A percentile compares a stretch with the other conserved stretches of the same genome.
These are phyloP conservation scores for Talaromyces sp. DNA, from an alignment of 2,329 filamentous ascomycete species.

Conservation along the genomic window DNA sequence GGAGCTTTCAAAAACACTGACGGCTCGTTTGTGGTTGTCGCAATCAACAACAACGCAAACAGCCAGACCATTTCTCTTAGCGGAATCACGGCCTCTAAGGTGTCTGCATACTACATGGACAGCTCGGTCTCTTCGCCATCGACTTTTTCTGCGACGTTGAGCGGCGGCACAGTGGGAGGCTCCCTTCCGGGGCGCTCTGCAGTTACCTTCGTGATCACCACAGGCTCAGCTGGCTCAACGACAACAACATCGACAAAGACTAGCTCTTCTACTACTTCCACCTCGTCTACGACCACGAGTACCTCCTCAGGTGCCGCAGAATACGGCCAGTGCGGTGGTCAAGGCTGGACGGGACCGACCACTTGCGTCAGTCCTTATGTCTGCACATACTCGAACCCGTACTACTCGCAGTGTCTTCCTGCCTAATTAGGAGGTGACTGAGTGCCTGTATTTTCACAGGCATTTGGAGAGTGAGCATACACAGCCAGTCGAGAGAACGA, in stretches of 20 bases:
- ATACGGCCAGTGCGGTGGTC: conserved; percentile 1
- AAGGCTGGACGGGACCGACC: conserved; percentile 1
- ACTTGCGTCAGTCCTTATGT: background rate
- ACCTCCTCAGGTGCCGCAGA: background rate
- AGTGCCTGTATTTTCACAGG: background rate
- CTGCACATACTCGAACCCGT: conserved; percentile 2
- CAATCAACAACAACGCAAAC: background rate
- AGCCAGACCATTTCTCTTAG: background rate
- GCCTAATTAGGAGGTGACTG: background rate
- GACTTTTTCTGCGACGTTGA: background rate
- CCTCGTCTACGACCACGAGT: background rate
- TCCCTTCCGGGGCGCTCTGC: background rate
- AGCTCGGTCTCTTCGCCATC: background rate
- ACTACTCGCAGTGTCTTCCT: conserved; percentile 6
- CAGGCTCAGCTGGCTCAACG: background rate
- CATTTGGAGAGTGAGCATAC: background rate
- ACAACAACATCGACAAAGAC: background rate
- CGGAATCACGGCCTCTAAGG: background rate
- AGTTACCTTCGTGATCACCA: background rate
- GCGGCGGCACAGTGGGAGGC: background rate
- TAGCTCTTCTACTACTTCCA: background rate
- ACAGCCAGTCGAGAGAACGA: background rate
- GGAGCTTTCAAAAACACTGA: conserved; percentile 2
- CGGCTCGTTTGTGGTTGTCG: background rate
- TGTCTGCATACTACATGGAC: background rate